Evolutionary conservation across 225 moss, liverwort and hornwort genomes (phyloP).

Genomic region (Physcomitrellopsis africana): DNA sequence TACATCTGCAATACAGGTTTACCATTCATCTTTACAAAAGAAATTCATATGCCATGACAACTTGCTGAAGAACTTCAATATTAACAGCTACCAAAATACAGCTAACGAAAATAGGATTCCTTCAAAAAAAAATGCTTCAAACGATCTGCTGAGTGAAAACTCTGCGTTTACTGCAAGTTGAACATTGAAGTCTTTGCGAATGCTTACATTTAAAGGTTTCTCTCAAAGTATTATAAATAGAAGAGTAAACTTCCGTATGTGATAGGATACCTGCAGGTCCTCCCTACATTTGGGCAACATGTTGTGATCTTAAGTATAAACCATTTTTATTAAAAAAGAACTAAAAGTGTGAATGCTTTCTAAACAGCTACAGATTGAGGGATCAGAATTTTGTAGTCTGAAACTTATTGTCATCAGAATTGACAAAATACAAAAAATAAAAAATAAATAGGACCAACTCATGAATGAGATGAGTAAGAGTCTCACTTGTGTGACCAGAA

Average conservation of each 20-base stretch:
- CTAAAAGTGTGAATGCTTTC: too few species aligned
- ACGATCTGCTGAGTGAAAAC: too few species aligned
- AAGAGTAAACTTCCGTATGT: conserved; percentile 78
- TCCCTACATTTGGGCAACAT: conserved; percentile 51
- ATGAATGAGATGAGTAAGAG: not conserved
- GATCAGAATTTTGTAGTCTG: too few species aligned
- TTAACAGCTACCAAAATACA: not conserved
- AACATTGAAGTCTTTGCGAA: not conserved
- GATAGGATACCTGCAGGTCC: conserved; percentile 90
- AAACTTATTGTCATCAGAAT: not conserved
- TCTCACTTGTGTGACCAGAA: conserved; percentile 52
- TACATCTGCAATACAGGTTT: conserved; percentile 62
- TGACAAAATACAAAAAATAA: not conserved
- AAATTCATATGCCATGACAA: not conserved
- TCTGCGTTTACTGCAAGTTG: not conserved
- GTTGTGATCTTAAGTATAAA: not conserved
- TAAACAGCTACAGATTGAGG: too few species aligned
- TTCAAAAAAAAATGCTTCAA: too few species aligned
- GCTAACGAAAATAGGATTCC: not conserved
- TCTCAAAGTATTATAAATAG: conserved; percentile 87
- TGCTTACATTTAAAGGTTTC: conserved; percentile 88
- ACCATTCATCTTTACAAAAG: not conserved
- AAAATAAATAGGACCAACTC: not conserved
- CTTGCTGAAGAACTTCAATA: too few species aligned
- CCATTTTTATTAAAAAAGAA: too few species aligned